These are phyloP conservation scores for Hericium erinaceus DNA, from an alignment of 768 basidiomycete genomes.

Conservation along the genomic window DNA sequence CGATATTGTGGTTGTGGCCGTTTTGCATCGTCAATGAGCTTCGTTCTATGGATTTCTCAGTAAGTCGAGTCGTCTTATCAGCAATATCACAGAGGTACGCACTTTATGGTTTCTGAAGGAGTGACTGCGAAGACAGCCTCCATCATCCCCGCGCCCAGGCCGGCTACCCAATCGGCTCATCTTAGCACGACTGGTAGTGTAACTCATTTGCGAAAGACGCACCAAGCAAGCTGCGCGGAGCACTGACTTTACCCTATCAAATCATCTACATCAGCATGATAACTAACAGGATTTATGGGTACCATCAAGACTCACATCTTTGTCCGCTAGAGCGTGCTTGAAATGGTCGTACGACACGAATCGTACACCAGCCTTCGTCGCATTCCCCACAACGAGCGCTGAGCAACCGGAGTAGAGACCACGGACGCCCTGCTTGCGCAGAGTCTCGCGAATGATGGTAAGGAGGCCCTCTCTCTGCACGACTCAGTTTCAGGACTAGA, in stretches of 20 bases:
- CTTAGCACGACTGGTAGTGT: too few relatives aligned
- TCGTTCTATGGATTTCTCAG: conserved; percentile 52
- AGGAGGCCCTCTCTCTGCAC: conserved; percentile 59
- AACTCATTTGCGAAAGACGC: conserved; percentile 8
- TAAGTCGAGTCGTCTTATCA: not conserved
- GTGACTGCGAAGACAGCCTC: conserved; percentile 95
- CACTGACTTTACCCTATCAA: conserved; percentile 78
- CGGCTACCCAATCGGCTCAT: conserved; percentile 33
- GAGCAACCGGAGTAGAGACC: conserved; percentile 93
- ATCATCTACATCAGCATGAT: not conserved
- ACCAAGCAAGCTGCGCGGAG: conserved; percentile 80
- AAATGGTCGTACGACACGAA: conserved; percentile 94
- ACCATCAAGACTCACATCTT: conserved; percentile 44
- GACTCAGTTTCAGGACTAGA: too few relatives aligned
- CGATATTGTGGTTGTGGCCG: conserved; percentile 76
- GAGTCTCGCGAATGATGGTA: conserved; percentile 63
- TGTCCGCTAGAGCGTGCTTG: conserved; percentile 74
- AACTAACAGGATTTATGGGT: not conserved
- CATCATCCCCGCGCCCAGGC: conserved; percentile 80
- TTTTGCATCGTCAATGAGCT: conserved; percentile 92
- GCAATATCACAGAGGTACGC: conserved; percentile 17
- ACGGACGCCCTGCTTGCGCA: conserved; percentile 61
- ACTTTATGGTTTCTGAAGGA: conserved; percentile 99
- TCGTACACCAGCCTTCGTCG: conserved; percentile 89
- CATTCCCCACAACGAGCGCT: conserved; percentile 86